Evolutionary conservation across 495 filamentous ascomycete species (phyloP), one percentile per base, ranked within the genome.

Genomic region (Aspergillus sparsus): DNA sequence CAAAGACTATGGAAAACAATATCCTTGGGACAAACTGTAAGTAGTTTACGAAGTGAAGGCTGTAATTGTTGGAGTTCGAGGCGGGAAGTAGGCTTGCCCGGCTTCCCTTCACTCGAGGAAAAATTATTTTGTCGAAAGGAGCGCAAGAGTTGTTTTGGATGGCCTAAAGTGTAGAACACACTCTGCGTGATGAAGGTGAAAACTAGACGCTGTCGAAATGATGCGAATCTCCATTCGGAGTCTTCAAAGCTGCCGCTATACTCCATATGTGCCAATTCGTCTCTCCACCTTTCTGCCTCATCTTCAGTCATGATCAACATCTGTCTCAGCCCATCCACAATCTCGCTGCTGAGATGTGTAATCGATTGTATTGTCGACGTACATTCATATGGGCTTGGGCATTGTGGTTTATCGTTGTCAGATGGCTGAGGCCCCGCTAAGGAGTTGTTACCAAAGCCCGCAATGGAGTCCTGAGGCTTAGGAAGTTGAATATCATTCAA

Each of bases 1-100:
- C 92, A 95, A 6, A 96, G 72, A 60, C 88, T 91, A 63, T 92
- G 83, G 52, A 91, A 85, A 0, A 91, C 80, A 55, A 91, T 71
- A 44, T 79, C 76, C 64, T 70, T 74, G 0, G 76, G 77, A 52
- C 77, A 80, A 12, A 79, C 66, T 1, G 71, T 62, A 44, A 74
- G 71, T 27, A 79, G 63, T 9, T 64, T 70, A 39, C 66, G 69
- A 13, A 80, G 49, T 7, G 76, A 74, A 10, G 61, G 61, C 34
- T 70, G 68, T 33, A 80, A 51, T 13, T 66, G 67, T 6, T 60
- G 55, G 13, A 79, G 41, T 62, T 79, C 69, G 18, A 76, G 66
- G 10, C 62, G 61, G 35, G 53, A 61, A 60, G 39, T 56, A 31
- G 58, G 16, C 45, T n/a, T 55, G 5, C 16, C 44, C 15, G 56